Evolutionary conservation across 2,329 filamentous ascomycete genomes (phyloP).

Genomic region (Cryphonectria japonica): DNA sequence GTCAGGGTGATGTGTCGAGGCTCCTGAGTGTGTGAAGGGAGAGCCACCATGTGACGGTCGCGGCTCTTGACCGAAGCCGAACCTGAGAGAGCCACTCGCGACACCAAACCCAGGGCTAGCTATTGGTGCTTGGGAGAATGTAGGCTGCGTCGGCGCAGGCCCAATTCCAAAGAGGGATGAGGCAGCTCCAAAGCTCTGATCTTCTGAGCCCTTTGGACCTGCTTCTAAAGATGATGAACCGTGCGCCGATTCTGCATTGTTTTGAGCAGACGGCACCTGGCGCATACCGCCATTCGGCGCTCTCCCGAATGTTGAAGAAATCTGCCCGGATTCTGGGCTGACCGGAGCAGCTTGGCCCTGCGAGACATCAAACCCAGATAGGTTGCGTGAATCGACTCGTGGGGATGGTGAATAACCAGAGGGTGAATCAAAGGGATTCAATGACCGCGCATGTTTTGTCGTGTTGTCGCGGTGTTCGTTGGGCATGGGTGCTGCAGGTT

Average conservation of each 20-base stretch:
- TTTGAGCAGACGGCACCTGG: background rate
- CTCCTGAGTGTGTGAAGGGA: conserved; percentile 13
- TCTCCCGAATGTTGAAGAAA: background rate
- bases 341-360: background rate
- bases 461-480: background rate
- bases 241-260: background rate
- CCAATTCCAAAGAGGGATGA: conserved; percentile 9
- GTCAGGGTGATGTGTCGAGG: background rate
- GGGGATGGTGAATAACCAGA: background rate
- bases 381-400: background rate
- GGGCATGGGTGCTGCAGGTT: background rate
- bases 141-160: conserved; percentile 9
- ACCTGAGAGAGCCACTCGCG: conserved; percentile 20
- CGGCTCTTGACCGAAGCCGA: conserved; percentile 26
- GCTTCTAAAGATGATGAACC: background rate
- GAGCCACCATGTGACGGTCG: conserved; percentile 12
- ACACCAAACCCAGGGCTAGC: conserved; percentile 15
- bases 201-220: background rate
- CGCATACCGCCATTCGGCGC: background rate
- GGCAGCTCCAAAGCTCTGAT: background rate
- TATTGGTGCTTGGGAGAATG: conserved; percentile 10
- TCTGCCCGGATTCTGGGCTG: conserved; percentile 2
- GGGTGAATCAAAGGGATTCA: conserved; percentile 5
- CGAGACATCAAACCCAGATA: background rate
- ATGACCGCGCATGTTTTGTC: background rate